A percentile compares a stretch with the other conserved stretches of the same genome.
These are phyloP conservation scores for Leccinum subrobustum DNA, from an alignment of 1,284 basidiomycete genomes.

Conservation along the genomic window DNA sequence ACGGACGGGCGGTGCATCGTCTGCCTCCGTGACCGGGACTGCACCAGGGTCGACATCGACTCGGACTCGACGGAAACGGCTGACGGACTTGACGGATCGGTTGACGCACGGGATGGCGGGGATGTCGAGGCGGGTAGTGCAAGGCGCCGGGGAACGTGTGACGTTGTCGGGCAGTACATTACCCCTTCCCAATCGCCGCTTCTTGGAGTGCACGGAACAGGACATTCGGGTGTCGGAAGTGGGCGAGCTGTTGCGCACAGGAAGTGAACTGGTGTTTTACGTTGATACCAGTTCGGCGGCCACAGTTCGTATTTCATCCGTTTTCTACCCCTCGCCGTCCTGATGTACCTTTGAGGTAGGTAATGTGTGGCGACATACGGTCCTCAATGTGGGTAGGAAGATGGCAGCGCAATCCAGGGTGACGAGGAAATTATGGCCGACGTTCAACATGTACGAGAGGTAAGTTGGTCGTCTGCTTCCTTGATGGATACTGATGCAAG, in stretches of 20 bases:
- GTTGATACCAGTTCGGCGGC: no score
- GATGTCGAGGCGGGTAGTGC: conserved; percentile 44
- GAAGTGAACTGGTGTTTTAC: no score
- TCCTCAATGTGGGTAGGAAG: no score
- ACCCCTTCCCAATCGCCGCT: conserved; percentile 61
- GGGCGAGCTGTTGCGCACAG: conserved; percentile 54
- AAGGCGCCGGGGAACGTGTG: conserved; percentile 7
- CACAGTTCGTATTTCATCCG: no score
- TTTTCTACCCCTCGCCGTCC: no score
- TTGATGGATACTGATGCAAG: no score
- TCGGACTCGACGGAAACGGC: conserved; percentile 43
- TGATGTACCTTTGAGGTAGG: no score
- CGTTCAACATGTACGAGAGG: no score
- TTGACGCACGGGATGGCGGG: conserved; percentile 64
- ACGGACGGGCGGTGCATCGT: not conserved
- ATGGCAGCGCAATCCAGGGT: no score
- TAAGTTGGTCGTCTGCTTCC: no score
- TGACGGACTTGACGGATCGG: conserved; percentile 57
- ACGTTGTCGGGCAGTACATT: conserved; percentile 24
- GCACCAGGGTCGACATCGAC: not conserved
- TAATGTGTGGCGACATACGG: no score
- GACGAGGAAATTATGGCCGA: no score
- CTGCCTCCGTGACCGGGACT: not conserved
- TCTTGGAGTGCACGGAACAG: conserved; percentile 66
- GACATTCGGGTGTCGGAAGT: conserved; percentile 78